phyloP scores from a whole-genome alignment of 1,284 basidiomycete species.

The Ustilago esculenta region DNA sequence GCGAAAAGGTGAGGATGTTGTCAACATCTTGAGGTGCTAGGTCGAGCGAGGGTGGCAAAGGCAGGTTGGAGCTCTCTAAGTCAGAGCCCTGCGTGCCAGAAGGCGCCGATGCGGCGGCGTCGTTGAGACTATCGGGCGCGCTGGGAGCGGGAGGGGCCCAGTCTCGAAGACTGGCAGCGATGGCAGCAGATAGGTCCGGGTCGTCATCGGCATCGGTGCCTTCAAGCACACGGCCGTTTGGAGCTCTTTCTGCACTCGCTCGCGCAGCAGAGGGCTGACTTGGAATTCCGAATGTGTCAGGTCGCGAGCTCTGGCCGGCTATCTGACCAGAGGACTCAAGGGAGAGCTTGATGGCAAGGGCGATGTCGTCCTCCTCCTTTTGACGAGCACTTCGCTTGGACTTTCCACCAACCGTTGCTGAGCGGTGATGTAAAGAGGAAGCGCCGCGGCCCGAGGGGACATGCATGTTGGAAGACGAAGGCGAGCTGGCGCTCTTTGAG shows the following conservation, averaged over 20 bases:
- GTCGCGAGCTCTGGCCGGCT: slow-evolving; percentile 70
- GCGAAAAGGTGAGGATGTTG: slow-evolving; percentile 63
- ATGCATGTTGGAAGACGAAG: slow-evolving; percentile 31
- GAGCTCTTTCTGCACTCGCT: slow-evolving; percentile 65
- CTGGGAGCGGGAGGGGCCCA: slow-evolving; percentile 56
- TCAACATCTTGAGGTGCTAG: slow-evolving; percentile 60
- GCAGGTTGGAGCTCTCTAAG: slow-evolving; percentile 16
- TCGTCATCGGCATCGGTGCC: slow-evolving; percentile 82
- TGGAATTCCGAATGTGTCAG: slow-evolving; percentile 69
- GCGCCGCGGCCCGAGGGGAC: slow-evolving; percentile 51
- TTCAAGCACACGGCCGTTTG: slow-evolving; percentile 59
- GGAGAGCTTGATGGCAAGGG: slow-evolving; percentile 90
- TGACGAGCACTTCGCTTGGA: slow-evolving; percentile 68
- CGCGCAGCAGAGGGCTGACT: slow-evolving; percentile 69
- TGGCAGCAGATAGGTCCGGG: slow-evolving; percentile 90
- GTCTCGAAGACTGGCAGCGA: slow-evolving; percentile 91
- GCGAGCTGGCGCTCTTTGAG: slow-evolving; percentile 37
- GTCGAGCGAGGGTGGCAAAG: slow-evolving; percentile 59
- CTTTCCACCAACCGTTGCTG: slow-evolving; percentile 59
- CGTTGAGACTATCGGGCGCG: slow-evolving; percentile 48
- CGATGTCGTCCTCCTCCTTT: slow-evolving; percentile 83
- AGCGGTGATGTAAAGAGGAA: slow-evolving; percentile 58
- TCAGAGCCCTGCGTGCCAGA: neutral
- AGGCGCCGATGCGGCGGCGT: slow-evolving; percentile 11
- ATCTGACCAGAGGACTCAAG: slow-evolving; percentile 69